phyloP scores from a whole-genome alignment of 2,329 filamentous ascomycete species.

The Colletotrichum sp. region DNA sequence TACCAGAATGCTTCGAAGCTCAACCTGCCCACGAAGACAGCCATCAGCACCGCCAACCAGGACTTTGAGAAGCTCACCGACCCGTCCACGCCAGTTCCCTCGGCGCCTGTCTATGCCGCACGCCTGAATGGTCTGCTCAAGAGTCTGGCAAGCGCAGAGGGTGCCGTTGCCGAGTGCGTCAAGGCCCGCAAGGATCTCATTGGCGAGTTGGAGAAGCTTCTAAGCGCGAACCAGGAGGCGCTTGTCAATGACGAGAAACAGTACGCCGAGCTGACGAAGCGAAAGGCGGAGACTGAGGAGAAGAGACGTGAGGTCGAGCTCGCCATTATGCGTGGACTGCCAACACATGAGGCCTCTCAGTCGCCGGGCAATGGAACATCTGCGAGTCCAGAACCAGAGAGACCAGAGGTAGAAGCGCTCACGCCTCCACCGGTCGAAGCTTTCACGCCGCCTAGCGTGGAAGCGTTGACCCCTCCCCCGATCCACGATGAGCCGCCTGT shows the following conservation, averaged over 20 bases:
- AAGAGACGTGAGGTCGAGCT: slow-evolving; percentile 92
- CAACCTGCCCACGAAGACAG: slow-evolving; percentile 68
- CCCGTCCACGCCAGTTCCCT: slow-evolving; percentile 70
- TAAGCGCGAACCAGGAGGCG: slow-evolving; percentile 74
- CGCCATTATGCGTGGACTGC: slow-evolving; percentile 84
- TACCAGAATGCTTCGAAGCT: slow-evolving; percentile 79
- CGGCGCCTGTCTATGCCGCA: slow-evolving; percentile 89
- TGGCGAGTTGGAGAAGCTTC: slow-evolving; percentile 79
- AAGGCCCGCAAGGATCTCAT: slow-evolving; percentile 83
- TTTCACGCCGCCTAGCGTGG: slow-evolving; percentile 28
- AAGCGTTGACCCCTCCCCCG: slow-evolving; percentile 27
- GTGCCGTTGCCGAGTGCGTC: slow-evolving; percentile 86
- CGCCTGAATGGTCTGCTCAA: slow-evolving; percentile 90
- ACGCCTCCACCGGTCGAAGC: slow-evolving; percentile 75
- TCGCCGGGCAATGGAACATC: slow-evolving; percentile 52
- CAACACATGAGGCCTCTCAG: slow-evolving; percentile 56
- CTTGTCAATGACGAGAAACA: slow-evolving; percentile 73
- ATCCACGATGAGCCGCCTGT: slow-evolving; percentile 24
- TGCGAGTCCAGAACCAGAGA: slow-evolving; percentile 57
- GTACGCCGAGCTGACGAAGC: slow-evolving; percentile 66
- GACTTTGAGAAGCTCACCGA: slow-evolving; percentile 88
- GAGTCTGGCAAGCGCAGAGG: slow-evolving; percentile 85
- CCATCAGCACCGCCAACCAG: slow-evolving; percentile 72
- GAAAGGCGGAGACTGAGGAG: slow-evolving; percentile 74
- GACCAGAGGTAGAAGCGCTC: slow-evolving; percentile 84